Evolutionary conservation across 2,329 filamentous ascomycete species (phyloP).

Genomic region (Septoria petroselini): DNA sequence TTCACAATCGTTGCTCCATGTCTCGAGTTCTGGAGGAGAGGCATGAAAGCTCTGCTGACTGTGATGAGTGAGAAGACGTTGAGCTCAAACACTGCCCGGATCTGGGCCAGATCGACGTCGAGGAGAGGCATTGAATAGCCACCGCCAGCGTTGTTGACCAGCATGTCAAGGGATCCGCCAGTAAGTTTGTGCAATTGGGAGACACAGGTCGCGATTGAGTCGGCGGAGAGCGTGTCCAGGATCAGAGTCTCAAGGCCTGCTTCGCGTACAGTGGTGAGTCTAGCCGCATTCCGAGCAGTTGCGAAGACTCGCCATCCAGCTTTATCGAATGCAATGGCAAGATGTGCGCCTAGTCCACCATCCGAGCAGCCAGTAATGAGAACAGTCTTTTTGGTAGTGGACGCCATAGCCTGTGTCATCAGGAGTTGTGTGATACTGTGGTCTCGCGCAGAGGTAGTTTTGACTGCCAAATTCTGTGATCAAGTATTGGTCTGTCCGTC

Average conservation of each 20-base stretch:
- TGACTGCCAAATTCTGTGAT: no score
- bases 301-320: constrained; percentile 44
- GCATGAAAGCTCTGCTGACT: constrained; percentile 35
- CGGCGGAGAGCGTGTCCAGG: constrained; percentile 36
- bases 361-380: constrained; percentile 38
- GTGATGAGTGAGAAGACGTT: constrained; percentile 37
- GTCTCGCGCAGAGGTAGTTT: no score
- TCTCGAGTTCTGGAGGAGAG: constrained; percentile 39
- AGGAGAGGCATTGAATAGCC: constrained; percentile 34
- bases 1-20: constrained; percentile 39
- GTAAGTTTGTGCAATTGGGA: constrained; percentile 29
- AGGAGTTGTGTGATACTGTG: no score
- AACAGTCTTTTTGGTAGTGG: neutral
- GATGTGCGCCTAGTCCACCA: constrained; percentile 43
- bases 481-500: no score
- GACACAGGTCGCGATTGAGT: constrained; percentile 33
- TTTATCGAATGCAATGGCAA: constrained; percentile 41
- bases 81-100: constrained; percentile 35
- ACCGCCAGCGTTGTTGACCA: constrained; percentile 51
- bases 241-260: constrained; percentile 20
- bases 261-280: constrained; percentile 28
- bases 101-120: constrained; percentile 24
- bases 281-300: constrained; percentile 41
- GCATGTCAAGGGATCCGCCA: constrained; percentile 38
- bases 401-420: no score